Percentiles rank a stretch among this genome's conserved stretches.
These are phyloP conservation scores for Aquilaria agallochum DNA, from an alignment of 441 rosid species.

Conservation along the genomic window DNA sequence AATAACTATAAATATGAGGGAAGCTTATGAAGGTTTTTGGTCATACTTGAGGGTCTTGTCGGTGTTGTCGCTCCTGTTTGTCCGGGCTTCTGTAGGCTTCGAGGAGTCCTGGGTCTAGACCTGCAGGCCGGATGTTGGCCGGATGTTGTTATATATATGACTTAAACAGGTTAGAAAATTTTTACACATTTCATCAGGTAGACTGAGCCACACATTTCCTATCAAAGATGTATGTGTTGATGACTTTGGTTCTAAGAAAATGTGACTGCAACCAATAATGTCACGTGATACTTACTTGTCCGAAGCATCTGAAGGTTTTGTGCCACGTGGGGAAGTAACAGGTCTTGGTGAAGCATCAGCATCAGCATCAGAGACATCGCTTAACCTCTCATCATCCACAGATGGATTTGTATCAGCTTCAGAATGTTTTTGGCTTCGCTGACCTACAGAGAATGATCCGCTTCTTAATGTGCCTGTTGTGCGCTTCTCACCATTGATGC, in stretches of 20 bases:
- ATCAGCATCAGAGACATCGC: slow-evolving; percentile 42
- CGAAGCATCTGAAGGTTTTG: slow-evolving; percentile 21
- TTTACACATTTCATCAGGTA: too few relatives aligned
- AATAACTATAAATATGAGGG: background rate
- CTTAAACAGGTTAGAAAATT: background rate
- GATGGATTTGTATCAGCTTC: slow-evolving; percentile 29
- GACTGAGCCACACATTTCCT: too few relatives aligned
- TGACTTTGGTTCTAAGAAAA: background rate
- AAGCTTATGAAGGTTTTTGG: too few relatives aligned
- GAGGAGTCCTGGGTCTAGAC: slow-evolving; percentile 27
- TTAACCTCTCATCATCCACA: slow-evolving; percentile 36
- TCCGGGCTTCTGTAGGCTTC: slow-evolving; percentile 30
- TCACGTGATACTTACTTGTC: slow-evolving; percentile 22
- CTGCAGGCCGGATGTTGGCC: slow-evolving; percentile 20
- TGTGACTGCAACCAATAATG: too few relatives aligned
- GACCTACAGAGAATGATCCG: slow-evolving; percentile 12
- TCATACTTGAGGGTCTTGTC: slow-evolving; percentile 38
- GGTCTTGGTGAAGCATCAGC: slow-evolving; percentile 32
- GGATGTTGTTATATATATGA: background rate
- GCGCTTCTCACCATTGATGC: slow-evolving; percentile 18
- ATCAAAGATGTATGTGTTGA: background rate
- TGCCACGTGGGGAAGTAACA: slow-evolving; percentile 14
- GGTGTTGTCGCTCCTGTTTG: slow-evolving; percentile 20
- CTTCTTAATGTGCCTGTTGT: slow-evolving; percentile 13
- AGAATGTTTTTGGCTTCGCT: slow-evolving; percentile 12